Conservation (phyloP, 257 asterid species). For the Lithospermum erythrorhizon region DNA sequence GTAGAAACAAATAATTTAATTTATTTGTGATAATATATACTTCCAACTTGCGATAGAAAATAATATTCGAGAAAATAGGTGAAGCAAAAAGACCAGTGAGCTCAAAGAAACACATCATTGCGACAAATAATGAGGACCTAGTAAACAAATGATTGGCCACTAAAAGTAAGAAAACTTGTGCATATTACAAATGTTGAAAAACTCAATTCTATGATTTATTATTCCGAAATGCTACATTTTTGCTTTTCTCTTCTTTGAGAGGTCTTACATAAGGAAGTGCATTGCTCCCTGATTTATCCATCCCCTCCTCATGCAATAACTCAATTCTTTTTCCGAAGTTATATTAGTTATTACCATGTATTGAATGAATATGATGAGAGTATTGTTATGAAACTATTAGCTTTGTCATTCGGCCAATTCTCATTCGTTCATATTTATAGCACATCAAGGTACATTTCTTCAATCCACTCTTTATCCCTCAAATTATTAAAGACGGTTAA, state of each 20-base stretch:
- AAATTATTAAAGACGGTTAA: too few species aligned
- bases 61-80: conserved; percentile 21
- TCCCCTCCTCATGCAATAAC: neutral
- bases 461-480: too few species aligned
- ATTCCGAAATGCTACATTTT: too few species aligned
- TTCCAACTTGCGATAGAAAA: neutral
- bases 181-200: too few species aligned
- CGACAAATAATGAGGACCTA: conserved; percentile 22
- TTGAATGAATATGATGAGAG: neutral
- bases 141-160: conserved; percentile 4
- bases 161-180: too few species aligned
- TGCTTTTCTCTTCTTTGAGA: too few species aligned
- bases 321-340: neutral
- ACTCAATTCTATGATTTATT: too few species aligned
- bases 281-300: neutral
- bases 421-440: neutral
- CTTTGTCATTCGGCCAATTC: too few species aligned
- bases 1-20: too few species aligned
- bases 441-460: neutral
- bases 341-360: neutral
- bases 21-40: too few species aligned
- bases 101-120: conserved; percentile 14
- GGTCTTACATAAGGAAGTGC: too few species aligned
- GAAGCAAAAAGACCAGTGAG: conserved; percentile 8
- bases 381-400: neutral